Base-by-base conservation (phyloP, 2,329 filamentous ascomycete genomes). In the Colletotrichum aenigma region DNA sequence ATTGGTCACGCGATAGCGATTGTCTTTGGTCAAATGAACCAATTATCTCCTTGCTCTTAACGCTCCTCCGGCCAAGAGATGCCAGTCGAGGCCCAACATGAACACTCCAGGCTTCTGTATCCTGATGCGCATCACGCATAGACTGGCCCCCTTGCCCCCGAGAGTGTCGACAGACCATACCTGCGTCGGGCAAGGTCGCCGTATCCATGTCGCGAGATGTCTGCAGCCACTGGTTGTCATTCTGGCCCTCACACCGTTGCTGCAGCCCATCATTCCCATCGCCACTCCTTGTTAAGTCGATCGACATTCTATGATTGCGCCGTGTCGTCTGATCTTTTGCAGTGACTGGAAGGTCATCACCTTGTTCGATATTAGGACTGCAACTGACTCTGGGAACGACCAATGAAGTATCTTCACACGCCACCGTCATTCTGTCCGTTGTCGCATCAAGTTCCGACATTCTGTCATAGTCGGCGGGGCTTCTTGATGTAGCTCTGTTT, bases 21-120 rank as follows among this genome's bases (percentile, higher is more conserved):
- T 12, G 34, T 67, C 71, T 36, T 48, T n/a, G 21, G 52, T 52
- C 24, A 61, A 85, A 69, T 13, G 64, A 86, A 4, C 88, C 87
- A 66, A 89, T 82, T n/a, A 89, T 84, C 71, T 89, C 88, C 76
- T 81, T 87, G 79, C 88, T 88, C 75, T 84, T 87, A 60, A 89
- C 81, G 56, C 86, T 85, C 77, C 85, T 88, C 26, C 85, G 84
- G 28, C 83, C 80, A 73, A 89, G 81, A 56, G 80, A 85, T 2
- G 83, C 82, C 21, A 89, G 82, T 10, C 83, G 83, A 13, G 86
- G 86, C 3, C 81, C 81, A 28, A 60, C 15, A 21, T 56, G 34
- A 26, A 24, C 24, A 32, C 15, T 24, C 16, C 18, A 21, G 18
- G 32, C 48, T 52, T 73, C 64, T 9, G n/a, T 21, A 9, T 58